These are phyloP conservation scores for Kwoniella europaea DNA, from an alignment of 768 basidiomycete genomes.

Conservation along the genomic window DNA sequence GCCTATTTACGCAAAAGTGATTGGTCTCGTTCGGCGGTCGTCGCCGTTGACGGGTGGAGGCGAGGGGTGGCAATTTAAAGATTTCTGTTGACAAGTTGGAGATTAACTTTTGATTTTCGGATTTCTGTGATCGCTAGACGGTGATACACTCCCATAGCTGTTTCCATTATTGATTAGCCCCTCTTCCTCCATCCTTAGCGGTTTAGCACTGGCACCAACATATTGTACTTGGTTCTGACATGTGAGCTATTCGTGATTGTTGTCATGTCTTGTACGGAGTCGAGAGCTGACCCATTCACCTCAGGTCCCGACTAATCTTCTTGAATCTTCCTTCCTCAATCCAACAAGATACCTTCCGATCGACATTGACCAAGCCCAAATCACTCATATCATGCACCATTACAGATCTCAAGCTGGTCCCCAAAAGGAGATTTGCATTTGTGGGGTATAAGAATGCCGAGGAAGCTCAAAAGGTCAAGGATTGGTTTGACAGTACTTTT, in stretches of 20 bases:
- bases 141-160: too few species aligned
- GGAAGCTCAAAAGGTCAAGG: conserved; percentile 74
- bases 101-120: neutral
- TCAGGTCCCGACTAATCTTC: conserved; percentile 57
- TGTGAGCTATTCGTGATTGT: neutral
- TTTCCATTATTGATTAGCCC: too few species aligned
- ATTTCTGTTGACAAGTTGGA: conserved; percentile 26
- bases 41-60: neutral
- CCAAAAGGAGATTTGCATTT: conserved; percentile 86
- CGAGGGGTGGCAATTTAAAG: conserved; percentile 17
- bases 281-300: neutral
- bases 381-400: conserved; percentile 58
- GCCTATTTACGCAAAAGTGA: neutral
- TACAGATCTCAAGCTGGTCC: conserved; percentile 84
- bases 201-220: too few species aligned
- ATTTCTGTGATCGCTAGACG: too few species aligned
- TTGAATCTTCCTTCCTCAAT: conserved; percentile 50
- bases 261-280: neutral
- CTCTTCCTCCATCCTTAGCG: too few species aligned
- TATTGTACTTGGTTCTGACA: too few species aligned
- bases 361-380: conserved; percentile 36
- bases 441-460: conserved; percentile 81
- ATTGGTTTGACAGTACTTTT: conserved; percentile 85
- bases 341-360: conserved; percentile 37
- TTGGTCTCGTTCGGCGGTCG: neutral